Evolutionary conservation across 306 rosid species (phyloP), one percentile per base, ranked within the genome.

Genomic region (Phaseolus lunatus): DNA sequence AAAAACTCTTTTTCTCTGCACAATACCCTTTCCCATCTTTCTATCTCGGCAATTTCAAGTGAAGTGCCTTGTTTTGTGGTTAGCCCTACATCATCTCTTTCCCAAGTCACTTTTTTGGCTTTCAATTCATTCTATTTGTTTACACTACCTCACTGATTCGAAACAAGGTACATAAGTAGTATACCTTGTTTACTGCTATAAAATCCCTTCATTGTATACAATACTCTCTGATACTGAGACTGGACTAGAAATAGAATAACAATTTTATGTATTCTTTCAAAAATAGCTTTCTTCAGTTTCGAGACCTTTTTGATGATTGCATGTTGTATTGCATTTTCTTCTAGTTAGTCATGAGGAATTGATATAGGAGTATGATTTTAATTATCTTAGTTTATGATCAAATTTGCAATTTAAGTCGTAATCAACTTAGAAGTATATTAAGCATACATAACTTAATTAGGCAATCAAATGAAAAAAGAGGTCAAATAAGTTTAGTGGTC

Each of bases 71-170:
- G 52, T 71, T 67, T 62, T 76, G 67, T 85, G 71, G 67, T 63
- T 73, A 57, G 78, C 58, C 79, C 71, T 37, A 35, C 70, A 39
- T 47, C 50, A 56, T 71, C 77, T 79, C 65, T 68, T 66, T 67
- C 47, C 86, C 87, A 29, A 84, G 75, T 75, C 86, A 85, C 87
- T 86, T 82, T 90, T 92, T 89, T 87, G 83, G 83, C 76, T 72
- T 73, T 78, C 69, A 47, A 87, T 92, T 92, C 90, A 75, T 90
- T 92, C 86, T 64, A 86, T 92, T 92, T 80, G 86, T 85, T 87
- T 66, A 78, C 80, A 71, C 83, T 71, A 72, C 45, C 85, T 84
- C 84, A 79, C 87, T 90, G 81, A 81, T 78, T 83, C 72, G 72
- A 71, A 79, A 69, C 83, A 78, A 72, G 88, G 90, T 57, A 53